Base-by-base conservation (phyloP, 805 yeast species). In the Kodamaea lidongshanica region DNA sequence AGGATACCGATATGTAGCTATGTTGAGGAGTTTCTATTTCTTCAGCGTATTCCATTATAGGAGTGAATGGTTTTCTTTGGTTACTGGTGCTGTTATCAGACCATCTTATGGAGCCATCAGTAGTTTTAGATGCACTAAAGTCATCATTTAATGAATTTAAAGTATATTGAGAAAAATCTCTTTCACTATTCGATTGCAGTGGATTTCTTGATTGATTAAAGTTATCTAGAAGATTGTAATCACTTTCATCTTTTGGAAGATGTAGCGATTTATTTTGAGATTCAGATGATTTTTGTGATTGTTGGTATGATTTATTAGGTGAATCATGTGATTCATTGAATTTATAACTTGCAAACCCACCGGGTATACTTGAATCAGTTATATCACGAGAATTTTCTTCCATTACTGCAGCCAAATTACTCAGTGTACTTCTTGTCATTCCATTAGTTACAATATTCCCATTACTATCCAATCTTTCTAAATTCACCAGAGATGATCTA, bases 381-480 rank as follows among this genome's bases (percentile, higher is more conserved):
- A 12, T 27, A 25, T 54, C 56, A 19, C 38, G 41, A 14, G 53
- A 43, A 38, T 50, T 46, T 39, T 56, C 60, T 35, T 60, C 66
- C 5, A 43, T 41, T 19, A 60, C 39, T 2, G 47, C 44, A 28
- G 48, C 61, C 29, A 60, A 46, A 39, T 55, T 45, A 16, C 48
- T 37, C 25, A 50, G 40, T 25, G 49, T 38, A 12, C 54, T 38
- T 36, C 54, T 45, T 6, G 57, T 46, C 25, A 50, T 19, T 19
- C 33, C 33, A 14, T 27, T 22, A 19, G 27, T 12, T 9, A 55
- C 59, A 7, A 66, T 48, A 40, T 65, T 65, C 0, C 72, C 72
- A 34, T 63, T 64, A 35, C 68, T 64, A 38, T 65, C 71, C 29
- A 63, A 50, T 35, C 67, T 42, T 42, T 66, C 70, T 33, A 92